These are phyloP conservation scores for Dunaliella primolecta DNA, from an alignment of 139 green algal genomes.

Conservation along the genomic window DNA sequence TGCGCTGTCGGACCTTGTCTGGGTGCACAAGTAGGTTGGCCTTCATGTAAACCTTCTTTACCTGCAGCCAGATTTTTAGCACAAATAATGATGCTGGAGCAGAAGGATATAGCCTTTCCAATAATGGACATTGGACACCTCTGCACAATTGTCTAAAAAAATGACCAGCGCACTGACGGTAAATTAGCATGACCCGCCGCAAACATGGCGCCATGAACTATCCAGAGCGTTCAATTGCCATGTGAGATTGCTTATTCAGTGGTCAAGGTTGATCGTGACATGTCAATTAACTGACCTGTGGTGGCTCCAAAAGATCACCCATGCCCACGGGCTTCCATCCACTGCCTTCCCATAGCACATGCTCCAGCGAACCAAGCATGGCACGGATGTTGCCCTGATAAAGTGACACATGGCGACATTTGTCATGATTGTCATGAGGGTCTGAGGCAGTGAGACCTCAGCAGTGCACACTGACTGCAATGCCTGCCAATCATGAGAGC, in stretches of 20 bases:
- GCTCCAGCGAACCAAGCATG: conserved; percentile 79
- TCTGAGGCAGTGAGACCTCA: no score
- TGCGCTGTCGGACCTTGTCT: conserved; percentile 90
- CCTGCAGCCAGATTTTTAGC: conserved; percentile 20
- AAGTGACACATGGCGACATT: no score
- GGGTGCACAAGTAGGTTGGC: conserved; percentile 93
- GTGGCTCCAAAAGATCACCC: conserved; percentile 78
- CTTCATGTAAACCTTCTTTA: conserved; percentile 85
- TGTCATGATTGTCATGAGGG: no score
- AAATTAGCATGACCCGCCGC: no score
- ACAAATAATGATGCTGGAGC: no score
- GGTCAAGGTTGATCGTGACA: no score
- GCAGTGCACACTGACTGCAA: no score
- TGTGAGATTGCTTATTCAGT: no score
- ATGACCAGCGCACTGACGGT: not conserved
- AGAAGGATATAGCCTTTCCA: not conserved
- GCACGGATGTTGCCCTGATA: conserved; percentile 83
- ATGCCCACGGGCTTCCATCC: conserved; percentile 75
- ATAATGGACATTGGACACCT: not conserved
- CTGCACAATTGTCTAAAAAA: not conserved
- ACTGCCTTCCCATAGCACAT: conserved; percentile 83
- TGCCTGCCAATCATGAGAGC: no score
- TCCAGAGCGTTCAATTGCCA: no score
- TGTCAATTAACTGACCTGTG: conserved; percentile 42
- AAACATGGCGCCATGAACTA: no score